Conservation (phyloP, 768 basidiomycete genomes). For the Auricularia sp. region DNA sequence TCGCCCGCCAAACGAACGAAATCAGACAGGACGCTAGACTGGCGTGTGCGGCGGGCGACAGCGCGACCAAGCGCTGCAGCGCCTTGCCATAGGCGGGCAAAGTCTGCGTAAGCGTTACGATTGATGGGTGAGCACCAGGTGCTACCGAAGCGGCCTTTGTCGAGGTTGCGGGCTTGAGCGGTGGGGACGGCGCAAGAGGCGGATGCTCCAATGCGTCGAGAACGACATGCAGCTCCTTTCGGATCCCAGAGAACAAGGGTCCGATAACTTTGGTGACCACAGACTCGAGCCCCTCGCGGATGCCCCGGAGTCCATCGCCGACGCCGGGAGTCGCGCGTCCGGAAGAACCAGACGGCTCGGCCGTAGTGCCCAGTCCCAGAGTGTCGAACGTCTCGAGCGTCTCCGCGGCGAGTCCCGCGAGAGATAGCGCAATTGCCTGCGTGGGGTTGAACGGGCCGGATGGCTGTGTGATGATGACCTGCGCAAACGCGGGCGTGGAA, state of each 20-base stretch:
- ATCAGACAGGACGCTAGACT: slow-evolving; percentile 63
- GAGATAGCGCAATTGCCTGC: slow-evolving; percentile 61
- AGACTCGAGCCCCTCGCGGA: slow-evolving; percentile 63
- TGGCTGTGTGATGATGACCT: slow-evolving; percentile 32
- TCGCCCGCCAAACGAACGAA: slow-evolving; percentile 60
- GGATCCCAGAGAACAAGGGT: slow-evolving; percentile 53
- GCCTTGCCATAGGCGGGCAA: slow-evolving; percentile 54
- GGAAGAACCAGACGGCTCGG: background rate
- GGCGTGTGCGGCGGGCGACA: slow-evolving; percentile 46
- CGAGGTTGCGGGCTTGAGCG: slow-evolving; percentile 5
- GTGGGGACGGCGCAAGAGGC: slow-evolving; percentile 7
- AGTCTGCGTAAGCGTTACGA: slow-evolving; percentile 45
- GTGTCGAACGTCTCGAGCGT: slow-evolving; percentile 62
- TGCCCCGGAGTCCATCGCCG: slow-evolving; percentile 53
- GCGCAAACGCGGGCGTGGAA: slow-evolving; percentile 47
- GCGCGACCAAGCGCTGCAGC: slow-evolving; percentile 32
- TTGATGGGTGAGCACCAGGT: slow-evolving; percentile 41
- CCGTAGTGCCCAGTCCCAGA: slow-evolving; percentile 38
- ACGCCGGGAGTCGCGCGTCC: slow-evolving; percentile 10
- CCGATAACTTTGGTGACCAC: slow-evolving; percentile 56
- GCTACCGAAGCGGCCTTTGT: slow-evolving; percentile 1
- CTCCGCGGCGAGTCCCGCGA: slow-evolving; percentile 64
- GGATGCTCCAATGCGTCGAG: slow-evolving; percentile 51
- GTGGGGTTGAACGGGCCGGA: slow-evolving; percentile 49
- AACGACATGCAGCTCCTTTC: slow-evolving; percentile 48